Evolutionary conservation across 2,329 filamentous ascomycete species (phyloP).

Genomic region (Sarocladiaceae sp.): DNA sequence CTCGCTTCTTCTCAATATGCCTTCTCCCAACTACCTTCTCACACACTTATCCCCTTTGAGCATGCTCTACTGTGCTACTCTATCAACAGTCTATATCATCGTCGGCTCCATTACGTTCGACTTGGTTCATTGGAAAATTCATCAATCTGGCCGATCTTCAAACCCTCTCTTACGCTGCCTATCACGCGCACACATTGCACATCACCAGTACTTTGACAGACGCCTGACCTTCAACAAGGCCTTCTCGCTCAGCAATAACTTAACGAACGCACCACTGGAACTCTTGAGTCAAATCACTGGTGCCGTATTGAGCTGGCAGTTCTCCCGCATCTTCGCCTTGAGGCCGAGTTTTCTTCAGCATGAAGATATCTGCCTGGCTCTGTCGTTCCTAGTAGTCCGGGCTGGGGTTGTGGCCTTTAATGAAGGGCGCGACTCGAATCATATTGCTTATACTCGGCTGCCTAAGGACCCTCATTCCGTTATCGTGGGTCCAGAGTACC

Average conservation of each 20-base stretch:
- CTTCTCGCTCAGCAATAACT: background rate
- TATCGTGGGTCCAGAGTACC: slow-evolving; percentile 15
- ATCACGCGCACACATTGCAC: background rate
- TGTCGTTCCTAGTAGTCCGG: no score
- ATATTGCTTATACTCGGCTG: slow-evolving; percentile 11
- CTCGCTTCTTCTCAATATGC: no score
- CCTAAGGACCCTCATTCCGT: slow-evolving; percentile 13
- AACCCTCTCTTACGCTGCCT: background rate
- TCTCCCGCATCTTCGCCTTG: background rate
- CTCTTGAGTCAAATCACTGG: background rate
- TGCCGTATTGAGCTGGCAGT: background rate
- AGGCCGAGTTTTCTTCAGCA: background rate
- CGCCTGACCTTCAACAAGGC: background rate
- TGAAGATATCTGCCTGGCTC: background rate
- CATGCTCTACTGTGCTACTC: no score
- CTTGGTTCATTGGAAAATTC: no score
- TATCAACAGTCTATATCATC: no score
- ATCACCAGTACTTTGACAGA: background rate
- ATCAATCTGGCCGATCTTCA: no score
- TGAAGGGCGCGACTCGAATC: slow-evolving; percentile 14
- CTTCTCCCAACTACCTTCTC: no score
- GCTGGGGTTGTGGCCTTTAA: slow-evolving; percentile 13
- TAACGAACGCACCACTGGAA: background rate
- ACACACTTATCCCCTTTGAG: no score
- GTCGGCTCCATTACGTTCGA: no score